phyloP scores from a whole-genome alignment of 1,284 basidiomycete genomes.

The Pyrrhoderma lamaoense region DNA sequence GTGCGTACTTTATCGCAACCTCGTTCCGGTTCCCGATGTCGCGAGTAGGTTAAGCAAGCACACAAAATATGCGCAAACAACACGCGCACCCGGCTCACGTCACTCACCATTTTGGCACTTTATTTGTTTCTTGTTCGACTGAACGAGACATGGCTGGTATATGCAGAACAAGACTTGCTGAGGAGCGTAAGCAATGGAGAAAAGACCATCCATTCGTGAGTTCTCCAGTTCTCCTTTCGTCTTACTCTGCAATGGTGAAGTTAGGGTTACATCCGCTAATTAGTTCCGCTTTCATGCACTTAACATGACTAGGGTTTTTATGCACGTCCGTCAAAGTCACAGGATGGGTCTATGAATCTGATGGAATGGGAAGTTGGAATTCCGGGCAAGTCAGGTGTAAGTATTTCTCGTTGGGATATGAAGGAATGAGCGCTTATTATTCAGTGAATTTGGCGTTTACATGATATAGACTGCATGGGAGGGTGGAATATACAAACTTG shows the following conservation, averaged over 20 bases:
- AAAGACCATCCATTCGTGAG: conserved; percentile 98
- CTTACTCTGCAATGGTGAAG: background rate
- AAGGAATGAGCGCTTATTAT: too few relatives aligned
- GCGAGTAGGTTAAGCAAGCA: too few relatives aligned
- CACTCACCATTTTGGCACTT: background rate
- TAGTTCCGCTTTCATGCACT: too few relatives aligned
- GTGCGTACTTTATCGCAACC: too few relatives aligned
- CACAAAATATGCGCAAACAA: background rate
- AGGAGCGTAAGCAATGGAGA: conserved; percentile 98
- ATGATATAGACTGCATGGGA: conserved; percentile 87
- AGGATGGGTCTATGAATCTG: conserved; percentile 92
- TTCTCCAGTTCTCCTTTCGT: conserved; percentile 23
- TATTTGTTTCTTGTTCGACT: background rate
- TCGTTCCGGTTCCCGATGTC: too few relatives aligned
- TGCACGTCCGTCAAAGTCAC: conserved; percentile 82
- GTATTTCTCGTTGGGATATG: conserved; percentile 29
- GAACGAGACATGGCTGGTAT: conserved; percentile 65
- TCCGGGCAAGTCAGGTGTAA: conserved; percentile 76
- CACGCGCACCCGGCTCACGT: background rate
- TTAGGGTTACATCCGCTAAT: too few relatives aligned
- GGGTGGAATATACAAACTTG: conserved; percentile 88
- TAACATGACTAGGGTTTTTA: conserved; percentile 76
- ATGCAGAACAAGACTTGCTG: conserved; percentile 79
- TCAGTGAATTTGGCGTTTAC: too few relatives aligned
- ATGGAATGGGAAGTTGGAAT: conserved; percentile 99